Percentiles rank a stretch among this genome's conserved stretches.
Conservation (phyloP, 140 eudicot species). For the Ambrosia hybrid region DNA sequence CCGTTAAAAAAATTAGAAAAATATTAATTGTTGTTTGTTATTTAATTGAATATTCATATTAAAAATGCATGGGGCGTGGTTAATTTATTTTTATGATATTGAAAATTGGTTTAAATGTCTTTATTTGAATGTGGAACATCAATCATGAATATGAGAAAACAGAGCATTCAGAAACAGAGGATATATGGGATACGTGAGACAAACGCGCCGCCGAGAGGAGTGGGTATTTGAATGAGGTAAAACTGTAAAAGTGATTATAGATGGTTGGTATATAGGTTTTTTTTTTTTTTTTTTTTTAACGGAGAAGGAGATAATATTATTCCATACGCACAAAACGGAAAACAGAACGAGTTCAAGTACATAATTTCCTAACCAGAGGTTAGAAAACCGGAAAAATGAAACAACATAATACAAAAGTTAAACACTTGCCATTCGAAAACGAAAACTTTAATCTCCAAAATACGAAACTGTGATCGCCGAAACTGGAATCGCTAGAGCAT, state of each 20-base stretch:
- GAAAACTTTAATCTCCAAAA: too few species aligned
- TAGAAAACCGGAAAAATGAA: too few species aligned
- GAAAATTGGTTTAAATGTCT: background rate
- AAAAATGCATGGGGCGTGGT: background rate
- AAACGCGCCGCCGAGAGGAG: constrained; percentile 18
- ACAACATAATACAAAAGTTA: too few species aligned
- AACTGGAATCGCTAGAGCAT: too few species aligned
- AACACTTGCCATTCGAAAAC: too few species aligned
- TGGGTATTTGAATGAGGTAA: constrained; percentile 4
- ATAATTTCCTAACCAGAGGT: too few species aligned
- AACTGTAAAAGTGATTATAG: constrained; percentile 12
- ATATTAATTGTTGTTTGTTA: constrained; percentile 15
- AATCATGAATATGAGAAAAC: background rate
- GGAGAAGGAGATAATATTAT: too few species aligned
- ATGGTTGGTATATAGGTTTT: constrained; percentile 21
- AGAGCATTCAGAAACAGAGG: background rate
- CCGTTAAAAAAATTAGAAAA: background rate
- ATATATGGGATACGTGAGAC: constrained; percentile 1
- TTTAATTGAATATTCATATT: constrained; percentile 21
- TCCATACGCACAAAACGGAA: too few species aligned
- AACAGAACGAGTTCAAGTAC: too few species aligned
- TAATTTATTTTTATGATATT: background rate
- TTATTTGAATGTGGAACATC: too few species aligned
- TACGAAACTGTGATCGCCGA: too few species aligned
- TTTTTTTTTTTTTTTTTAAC: too few species aligned